Conservation (phyloP, 768 basidiomycete genomes). For the Amanita thiersii region DNA sequence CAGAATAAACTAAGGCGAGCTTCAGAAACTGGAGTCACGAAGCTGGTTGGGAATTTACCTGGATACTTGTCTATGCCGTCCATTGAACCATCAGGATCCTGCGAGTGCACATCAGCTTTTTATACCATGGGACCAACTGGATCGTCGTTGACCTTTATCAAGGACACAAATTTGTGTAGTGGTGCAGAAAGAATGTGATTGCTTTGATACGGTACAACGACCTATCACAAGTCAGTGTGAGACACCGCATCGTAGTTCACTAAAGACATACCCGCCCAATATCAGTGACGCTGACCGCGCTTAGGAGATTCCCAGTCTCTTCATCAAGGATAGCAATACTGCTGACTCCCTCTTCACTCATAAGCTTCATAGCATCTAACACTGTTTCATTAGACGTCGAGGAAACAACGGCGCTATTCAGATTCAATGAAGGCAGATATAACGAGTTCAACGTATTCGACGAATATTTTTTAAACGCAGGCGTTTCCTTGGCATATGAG, state of each 20-base stretch:
- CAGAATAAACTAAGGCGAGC: conserved; percentile 60
- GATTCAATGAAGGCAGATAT: conserved; percentile 56
- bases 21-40: neutral
- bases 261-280: conserved; percentile 51
- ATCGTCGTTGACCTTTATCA: conserved; percentile 50
- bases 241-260: neutral
- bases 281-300: conserved; percentile 79
- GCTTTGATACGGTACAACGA: conserved; percentile 74
- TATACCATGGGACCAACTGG: neutral
- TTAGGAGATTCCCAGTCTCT: conserved; percentile 51
- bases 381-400: conserved; percentile 53
- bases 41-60: conserved; percentile 27
- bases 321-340: conserved; percentile 73
- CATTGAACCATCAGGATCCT: conserved; percentile 68
- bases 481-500: conserved; percentile 37
- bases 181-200: conserved; percentile 69
- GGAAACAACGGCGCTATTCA: conserved; percentile 57
- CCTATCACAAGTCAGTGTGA: conserved; percentile 25
- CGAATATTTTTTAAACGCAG: conserved; percentile 37
- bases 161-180: conserved; percentile 59
- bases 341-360: conserved; percentile 83
- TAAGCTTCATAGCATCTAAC: conserved; percentile 74
- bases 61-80: conserved; percentile 79
- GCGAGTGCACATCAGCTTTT: conserved; percentile 1
- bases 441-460: conserved; percentile 48